Conservation (phyloP, 768 basidiomycete species). For the Kwoniella heveanensis region DNA sequence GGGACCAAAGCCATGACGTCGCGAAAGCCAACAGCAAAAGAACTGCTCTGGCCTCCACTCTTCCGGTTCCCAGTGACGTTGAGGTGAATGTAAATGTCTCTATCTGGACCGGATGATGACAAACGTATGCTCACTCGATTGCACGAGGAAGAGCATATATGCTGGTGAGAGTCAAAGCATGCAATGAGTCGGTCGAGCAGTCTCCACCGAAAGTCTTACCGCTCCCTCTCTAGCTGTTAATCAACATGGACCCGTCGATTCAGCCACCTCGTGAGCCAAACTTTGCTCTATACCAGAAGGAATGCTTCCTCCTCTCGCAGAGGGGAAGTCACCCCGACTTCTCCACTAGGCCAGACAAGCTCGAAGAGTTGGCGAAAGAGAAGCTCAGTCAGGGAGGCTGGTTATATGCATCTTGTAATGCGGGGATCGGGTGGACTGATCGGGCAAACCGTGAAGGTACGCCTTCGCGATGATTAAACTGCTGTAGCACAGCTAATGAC, state of each 20-base stretch:
- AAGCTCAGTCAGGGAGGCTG: constrained; percentile 64
- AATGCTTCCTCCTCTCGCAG: constrained; percentile 57
- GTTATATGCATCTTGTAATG: constrained; percentile 75
- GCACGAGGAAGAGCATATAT: too few relatives aligned
- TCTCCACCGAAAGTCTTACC: too few relatives aligned
- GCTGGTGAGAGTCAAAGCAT: too few relatives aligned
- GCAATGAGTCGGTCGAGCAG: too few relatives aligned
- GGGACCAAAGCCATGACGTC: too few relatives aligned
- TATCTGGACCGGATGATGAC: too few relatives aligned
- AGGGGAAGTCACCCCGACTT: constrained; percentile 32
- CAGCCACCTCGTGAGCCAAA: constrained; percentile 61
- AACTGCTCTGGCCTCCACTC: too few relatives aligned
- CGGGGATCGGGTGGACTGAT: constrained; percentile 71
- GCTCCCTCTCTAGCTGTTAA: background rate
- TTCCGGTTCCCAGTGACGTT: constrained; percentile 3
- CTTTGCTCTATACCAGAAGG: constrained; percentile 63
- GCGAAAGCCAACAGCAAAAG: too few relatives aligned
- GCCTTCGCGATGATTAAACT: background rate
- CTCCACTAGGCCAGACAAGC: constrained; percentile 57
- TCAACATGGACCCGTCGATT: constrained; percentile 59
- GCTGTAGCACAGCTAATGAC: too few relatives aligned
- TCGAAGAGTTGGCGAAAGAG: constrained; percentile 58
- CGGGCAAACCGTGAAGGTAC: constrained; percentile 64
- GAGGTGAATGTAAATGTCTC: too few relatives aligned
- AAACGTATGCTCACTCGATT: too few relatives aligned